These are phyloP conservation scores for Aspergillus coremiiformis DNA, from an alignment of 495 filamentous ascomycete species.

Conservation along the genomic window DNA sequence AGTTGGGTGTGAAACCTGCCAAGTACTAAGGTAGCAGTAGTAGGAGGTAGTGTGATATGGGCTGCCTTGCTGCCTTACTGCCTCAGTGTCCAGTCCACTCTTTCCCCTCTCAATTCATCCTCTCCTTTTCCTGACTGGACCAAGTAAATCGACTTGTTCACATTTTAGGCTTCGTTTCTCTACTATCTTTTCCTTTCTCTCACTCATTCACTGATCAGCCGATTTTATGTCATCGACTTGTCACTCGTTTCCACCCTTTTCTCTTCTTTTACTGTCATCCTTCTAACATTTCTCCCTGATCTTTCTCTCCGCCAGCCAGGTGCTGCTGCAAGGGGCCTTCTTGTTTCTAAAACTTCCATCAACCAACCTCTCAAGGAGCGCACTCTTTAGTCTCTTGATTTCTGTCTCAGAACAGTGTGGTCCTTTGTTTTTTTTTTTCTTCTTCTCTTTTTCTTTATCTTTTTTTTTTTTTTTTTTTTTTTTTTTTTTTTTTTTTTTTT, in stretches of 20 bases:
- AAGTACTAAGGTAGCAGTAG: neutral
- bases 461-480: neutral
- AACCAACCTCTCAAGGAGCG: constrained; percentile 11
- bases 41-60: no score
- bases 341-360: constrained; percentile 13
- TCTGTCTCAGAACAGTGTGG: constrained; percentile 13
- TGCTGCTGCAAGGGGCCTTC: constrained; percentile 30
- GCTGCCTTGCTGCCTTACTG: neutral
- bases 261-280: constrained; percentile 13
- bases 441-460: neutral
- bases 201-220: neutral
- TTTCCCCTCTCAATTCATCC: neutral
- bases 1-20: constrained; percentile 10
- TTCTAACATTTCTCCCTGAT: constrained; percentile 15
- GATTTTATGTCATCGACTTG: neutral
- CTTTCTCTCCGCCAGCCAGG: constrained; percentile 29
- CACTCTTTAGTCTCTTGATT: constrained; percentile 12
- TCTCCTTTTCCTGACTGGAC: constrained; percentile 3
- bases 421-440: constrained; percentile 1
- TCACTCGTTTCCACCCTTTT: constrained; percentile 15
- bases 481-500: neutral
- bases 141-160: neutral
- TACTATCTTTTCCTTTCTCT: constrained; percentile 2
- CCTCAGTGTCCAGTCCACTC: neutral
- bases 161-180: neutral